A percentile compares a stretch with the other conserved stretches of the same genome.
These are phyloP conservation scores for Iris macrosiphon DNA, from an alignment of 106 monocot genomes.

Conservation along the genomic window DNA sequence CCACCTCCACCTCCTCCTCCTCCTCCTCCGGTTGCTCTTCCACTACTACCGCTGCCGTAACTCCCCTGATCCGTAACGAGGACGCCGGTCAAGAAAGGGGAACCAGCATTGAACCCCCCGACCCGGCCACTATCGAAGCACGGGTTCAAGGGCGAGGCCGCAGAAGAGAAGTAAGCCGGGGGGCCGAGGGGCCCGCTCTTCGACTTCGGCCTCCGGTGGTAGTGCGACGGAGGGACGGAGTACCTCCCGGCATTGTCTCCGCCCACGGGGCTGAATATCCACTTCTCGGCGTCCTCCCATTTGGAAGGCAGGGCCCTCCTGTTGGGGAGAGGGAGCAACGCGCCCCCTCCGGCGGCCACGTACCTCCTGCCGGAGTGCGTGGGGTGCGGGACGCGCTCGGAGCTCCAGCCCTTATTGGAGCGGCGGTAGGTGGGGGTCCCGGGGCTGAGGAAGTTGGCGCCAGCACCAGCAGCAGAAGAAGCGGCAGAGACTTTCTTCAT, in stretches of 20 bases:
- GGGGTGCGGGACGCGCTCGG: slow-evolving; percentile 50
- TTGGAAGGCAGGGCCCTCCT: slow-evolving; percentile 78
- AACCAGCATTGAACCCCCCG: slow-evolving; percentile 32
- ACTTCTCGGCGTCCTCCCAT: slow-evolving; percentile 99
- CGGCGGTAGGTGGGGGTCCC: slow-evolving; percentile 44
- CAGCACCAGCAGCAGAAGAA: slow-evolving; percentile 20
- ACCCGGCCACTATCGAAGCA: slow-evolving; percentile 49
- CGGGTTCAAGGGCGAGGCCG: slow-evolving; percentile 43
- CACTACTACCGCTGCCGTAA: slow-evolving; percentile 13
- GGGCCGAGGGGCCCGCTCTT: slow-evolving; percentile 87
- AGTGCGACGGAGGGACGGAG: slow-evolving; percentile 23
- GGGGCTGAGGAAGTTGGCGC: slow-evolving; percentile 36
- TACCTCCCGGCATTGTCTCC: slow-evolving; percentile 26
- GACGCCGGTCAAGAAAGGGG: slow-evolving; percentile 62
- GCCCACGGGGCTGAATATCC: slow-evolving; percentile 83
- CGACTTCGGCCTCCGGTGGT: slow-evolving; percentile 63
- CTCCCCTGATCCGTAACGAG: slow-evolving; percentile 28
- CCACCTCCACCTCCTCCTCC: slow-evolving; percentile 5
- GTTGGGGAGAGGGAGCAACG: slow-evolving; percentile 45
- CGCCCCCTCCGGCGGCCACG: slow-evolving; percentile 26
- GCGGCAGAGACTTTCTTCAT: slow-evolving; percentile 33
- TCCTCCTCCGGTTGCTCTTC: slow-evolving; percentile 1
- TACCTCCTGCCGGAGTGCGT: slow-evolving; percentile 29
- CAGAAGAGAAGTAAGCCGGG: slow-evolving; percentile 23
- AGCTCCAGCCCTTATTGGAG: slow-evolving; percentile 62